These are phyloP conservation scores for Peltaster fructicola DNA, from an alignment of 2,329 filamentous ascomycete genomes.

Conservation along the genomic window DNA sequence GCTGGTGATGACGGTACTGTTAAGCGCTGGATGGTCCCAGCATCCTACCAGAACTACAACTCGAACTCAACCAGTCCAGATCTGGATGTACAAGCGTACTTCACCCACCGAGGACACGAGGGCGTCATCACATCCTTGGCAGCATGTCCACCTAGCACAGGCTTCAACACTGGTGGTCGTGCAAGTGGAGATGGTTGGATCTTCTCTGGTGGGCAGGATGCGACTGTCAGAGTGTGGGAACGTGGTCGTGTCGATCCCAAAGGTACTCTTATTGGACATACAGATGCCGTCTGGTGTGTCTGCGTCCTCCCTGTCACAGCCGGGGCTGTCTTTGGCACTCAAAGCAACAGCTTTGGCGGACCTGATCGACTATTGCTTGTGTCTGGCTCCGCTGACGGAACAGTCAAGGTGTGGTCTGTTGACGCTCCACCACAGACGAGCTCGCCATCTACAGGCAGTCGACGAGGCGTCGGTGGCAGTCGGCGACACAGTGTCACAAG, in stretches of 20 bases:
- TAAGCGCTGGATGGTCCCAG: conserved; percentile 90
- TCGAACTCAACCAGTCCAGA: conserved; percentile 45
- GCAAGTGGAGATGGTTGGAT: conserved; percentile 93
- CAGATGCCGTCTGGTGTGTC: conserved; percentile 87
- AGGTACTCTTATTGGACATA: conserved; percentile 83
- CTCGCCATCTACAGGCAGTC: conserved; percentile 57
- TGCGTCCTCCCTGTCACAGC: conserved; percentile 78
- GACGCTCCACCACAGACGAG: conserved; percentile 75
- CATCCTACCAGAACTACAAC: conserved; percentile 48
- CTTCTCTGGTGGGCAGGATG: conserved; percentile 90
- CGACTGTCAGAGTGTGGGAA: conserved; percentile 89
- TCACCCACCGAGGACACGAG: conserved; percentile 87
- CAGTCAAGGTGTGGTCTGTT: conserved; percentile 84
- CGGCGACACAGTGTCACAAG: conserved; percentile 87
- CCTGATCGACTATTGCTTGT: conserved; percentile 78
- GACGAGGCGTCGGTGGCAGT: conserved; percentile 54
- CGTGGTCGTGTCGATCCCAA: conserved; percentile 87
- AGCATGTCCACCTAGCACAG: conserved; percentile 71
- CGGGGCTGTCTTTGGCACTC: conserved; percentile 57
- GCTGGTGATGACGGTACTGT: conserved; percentile 89
- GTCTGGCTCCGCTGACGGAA: conserved; percentile 79
- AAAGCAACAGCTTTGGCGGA: conserved; percentile 51
- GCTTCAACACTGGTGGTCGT: conserved; percentile 75
- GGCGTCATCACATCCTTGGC: conserved; percentile 76
- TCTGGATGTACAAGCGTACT: conserved; percentile 80